Conservation (phyloP, 1,284 basidiomycete genomes). For the Ganoderma leucocontextum region DNA sequence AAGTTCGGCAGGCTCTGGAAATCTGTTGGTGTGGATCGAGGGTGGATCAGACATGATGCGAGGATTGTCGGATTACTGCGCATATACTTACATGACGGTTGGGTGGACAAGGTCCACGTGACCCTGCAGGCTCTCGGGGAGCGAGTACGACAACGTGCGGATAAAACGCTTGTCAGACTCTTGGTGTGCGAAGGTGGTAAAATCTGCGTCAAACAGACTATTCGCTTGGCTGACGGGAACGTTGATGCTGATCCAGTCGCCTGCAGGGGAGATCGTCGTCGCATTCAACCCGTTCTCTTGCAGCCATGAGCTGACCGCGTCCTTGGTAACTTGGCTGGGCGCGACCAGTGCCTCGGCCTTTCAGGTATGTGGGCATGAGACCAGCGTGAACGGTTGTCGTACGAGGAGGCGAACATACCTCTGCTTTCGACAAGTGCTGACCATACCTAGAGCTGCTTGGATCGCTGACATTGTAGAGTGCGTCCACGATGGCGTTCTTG, state of each 20-base stretch:
- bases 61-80: not conserved
- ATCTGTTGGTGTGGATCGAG: not conserved
- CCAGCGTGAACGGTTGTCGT: too few species aligned
- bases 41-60: not conserved
- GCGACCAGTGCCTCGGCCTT: slow-evolving; percentile 48
- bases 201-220: slow-evolving; percentile 43
- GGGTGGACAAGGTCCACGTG: slow-evolving; percentile 48
- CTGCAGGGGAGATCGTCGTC: slow-evolving; percentile 40
- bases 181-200: slow-evolving; percentile 42
- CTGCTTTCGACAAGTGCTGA: slow-evolving; percentile 42
- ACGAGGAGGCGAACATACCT: slow-evolving; percentile 32
- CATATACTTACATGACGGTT: slow-evolving; percentile 36
- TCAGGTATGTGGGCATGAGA: not conserved
- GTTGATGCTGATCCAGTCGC: slow-evolving; percentile 50
- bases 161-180: slow-evolving; percentile 37
- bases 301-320: slow-evolving; percentile 47
- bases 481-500: slow-evolving; percentile 41
- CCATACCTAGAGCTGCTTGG: slow-evolving; percentile 36
- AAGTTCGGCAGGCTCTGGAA: slow-evolving; percentile 1
- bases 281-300: slow-evolving; percentile 43
- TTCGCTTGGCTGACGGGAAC: slow-evolving; percentile 48
- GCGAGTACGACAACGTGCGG: slow-evolving; percentile 48
- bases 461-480: slow-evolving; percentile 30
- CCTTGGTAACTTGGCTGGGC: slow-evolving; percentile 43
- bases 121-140: slow-evolving; percentile 42